A percentile compares a stretch with the other conserved stretches of the same genome.
phyloP scores from a whole-genome alignment of 345 rosid species.

The Arabis hirsuta region DNA sequence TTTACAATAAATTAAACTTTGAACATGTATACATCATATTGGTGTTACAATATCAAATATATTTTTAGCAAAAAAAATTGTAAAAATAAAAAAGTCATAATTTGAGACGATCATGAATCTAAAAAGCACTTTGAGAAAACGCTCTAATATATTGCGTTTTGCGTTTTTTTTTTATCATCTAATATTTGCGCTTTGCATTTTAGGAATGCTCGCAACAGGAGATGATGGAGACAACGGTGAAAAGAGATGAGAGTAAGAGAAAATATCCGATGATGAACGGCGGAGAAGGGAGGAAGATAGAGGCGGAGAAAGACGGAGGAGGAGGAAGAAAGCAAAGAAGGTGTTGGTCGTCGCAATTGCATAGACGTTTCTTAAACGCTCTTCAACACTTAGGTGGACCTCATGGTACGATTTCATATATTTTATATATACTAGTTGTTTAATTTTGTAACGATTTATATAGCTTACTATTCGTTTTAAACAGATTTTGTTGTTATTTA shows the following conservation, averaged over 20 bases:
- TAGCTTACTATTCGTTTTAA: too few relatives aligned
- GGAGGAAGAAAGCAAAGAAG: conserved; percentile 77
- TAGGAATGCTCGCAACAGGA: conserved; percentile 21
- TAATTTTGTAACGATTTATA: not conserved
- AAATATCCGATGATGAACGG: conserved; percentile 38
- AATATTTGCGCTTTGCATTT: not conserved
- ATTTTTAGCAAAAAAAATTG: too few relatives aligned
- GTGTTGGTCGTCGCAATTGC: conserved; percentile 96
- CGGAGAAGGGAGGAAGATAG: conserved; percentile 51
- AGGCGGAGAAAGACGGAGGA: conserved; percentile 52
- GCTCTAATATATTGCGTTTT: not conserved
- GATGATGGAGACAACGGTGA: conserved; percentile 58
- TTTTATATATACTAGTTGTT: not conserved
- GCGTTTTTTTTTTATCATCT: too few relatives aligned
- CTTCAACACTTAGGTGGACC: conserved; percentile 97
- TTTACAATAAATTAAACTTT: too few relatives aligned
- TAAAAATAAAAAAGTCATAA: too few relatives aligned
- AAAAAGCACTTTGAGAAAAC: not conserved
- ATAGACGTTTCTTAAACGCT: conserved; percentile 76
- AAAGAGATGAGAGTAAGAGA: conserved; percentile 57
- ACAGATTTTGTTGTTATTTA: not conserved
- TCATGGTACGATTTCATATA: conserved; percentile 54
- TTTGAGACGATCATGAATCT: too few relatives aligned
- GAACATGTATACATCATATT: too few relatives aligned
- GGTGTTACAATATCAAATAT: too few relatives aligned